Conservation (phyloP, 2,329 filamentous ascomycete genomes). For the Aspergillus fructus region DNA sequence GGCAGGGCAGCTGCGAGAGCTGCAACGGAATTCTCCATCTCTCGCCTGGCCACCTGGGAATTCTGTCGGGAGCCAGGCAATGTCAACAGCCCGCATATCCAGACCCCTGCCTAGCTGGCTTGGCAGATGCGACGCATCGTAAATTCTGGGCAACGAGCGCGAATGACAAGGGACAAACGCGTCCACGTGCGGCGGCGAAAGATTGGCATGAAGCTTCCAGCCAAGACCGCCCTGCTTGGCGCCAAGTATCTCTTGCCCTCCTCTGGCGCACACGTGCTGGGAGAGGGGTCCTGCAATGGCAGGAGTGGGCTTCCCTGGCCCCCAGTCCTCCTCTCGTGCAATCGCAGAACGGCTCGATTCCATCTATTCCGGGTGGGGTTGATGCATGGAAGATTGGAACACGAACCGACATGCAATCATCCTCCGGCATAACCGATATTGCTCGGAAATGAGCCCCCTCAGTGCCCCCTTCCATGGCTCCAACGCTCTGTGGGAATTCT, state of each 20-base stretch:
- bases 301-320: not conserved
- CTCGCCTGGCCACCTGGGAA: not conserved
- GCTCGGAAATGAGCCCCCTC: not conserved
- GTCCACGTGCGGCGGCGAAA: conserved; percentile 17
- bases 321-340: not conserved
- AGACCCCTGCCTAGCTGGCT: conserved; percentile 11
- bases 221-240: conserved; percentile 1
- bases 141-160: not conserved
- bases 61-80: not conserved
- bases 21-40: not conserved
- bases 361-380: not conserved
- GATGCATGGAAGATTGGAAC: conserved; percentile 6
- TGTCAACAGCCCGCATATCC: not conserved
- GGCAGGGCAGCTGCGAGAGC: not conserved
- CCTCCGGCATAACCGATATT: conserved; percentile 4
- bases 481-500: not conserved
- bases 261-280: not conserved
- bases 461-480: not conserved
- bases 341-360: not conserved
- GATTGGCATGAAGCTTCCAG: conserved; percentile 12
- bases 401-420: not conserved
- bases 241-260: conserved; percentile 6
- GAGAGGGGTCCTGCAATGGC: not conserved
- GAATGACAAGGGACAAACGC: conserved; percentile 11
- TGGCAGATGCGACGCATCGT: conserved; percentile 13